These are phyloP conservation scores for Fusarium coicis DNA, from an alignment of 2,329 filamentous ascomycete species.

Conservation along the genomic window DNA sequence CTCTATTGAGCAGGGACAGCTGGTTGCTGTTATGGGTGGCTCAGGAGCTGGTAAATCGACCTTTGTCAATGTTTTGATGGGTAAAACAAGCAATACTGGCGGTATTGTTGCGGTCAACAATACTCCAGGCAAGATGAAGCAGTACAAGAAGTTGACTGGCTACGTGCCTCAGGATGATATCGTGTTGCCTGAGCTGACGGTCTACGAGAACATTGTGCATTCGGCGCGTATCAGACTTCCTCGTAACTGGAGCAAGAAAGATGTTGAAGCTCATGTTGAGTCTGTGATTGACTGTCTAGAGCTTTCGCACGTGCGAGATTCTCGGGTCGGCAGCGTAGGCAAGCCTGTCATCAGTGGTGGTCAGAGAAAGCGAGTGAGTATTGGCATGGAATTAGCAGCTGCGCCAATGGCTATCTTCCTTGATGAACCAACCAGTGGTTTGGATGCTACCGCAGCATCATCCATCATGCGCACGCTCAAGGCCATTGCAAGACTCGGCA, in stretches of 20 bases:
- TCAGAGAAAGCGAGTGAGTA: conserved; percentile 67
- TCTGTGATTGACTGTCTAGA: conserved; percentile 65
- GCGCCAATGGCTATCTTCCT: conserved; percentile 66
- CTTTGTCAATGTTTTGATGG: conserved; percentile 71
- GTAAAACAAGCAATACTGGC: conserved; percentile 62
- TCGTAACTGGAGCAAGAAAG: conserved; percentile 59
- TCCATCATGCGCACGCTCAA: conserved; percentile 67
- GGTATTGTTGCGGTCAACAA: conserved; percentile 65
- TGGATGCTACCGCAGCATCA: conserved; percentile 65
- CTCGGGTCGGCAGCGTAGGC: conserved; percentile 61
- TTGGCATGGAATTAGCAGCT: conserved; percentile 68
- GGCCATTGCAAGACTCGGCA: conserved; percentile 63
- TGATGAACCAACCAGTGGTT: conserved; percentile 64
- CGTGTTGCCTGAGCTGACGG: conserved; percentile 68
- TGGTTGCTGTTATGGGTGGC: conserved; percentile 70
- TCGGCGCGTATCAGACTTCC: conserved; percentile 66
- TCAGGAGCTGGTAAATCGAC: conserved; percentile 70
- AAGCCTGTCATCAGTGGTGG: conserved; percentile 66
- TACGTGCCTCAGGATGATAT: conserved; percentile 73
- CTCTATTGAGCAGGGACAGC: conserved; percentile 62
- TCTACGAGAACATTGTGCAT: conserved; percentile 70
- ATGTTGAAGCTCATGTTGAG: conserved; percentile 65
- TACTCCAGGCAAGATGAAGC: conserved; percentile 57
- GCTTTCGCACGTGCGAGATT: conserved; percentile 62
- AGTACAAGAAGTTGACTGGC: conserved; percentile 69